Conservation (phyloP, 2,329 filamentous ascomycete species). For the Pleoardoris graminearum region DNA sequence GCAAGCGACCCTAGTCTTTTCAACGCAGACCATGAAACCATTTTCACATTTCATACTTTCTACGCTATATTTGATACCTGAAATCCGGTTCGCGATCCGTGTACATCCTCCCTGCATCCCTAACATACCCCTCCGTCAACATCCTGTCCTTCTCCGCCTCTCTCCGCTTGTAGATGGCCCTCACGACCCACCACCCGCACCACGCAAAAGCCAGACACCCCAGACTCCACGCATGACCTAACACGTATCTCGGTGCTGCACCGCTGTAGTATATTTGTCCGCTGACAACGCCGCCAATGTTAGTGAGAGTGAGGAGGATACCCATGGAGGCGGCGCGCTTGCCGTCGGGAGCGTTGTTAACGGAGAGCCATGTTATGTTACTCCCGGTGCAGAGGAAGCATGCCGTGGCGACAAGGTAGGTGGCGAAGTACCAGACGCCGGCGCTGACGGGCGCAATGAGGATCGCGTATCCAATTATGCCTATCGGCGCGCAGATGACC, state of each 20-base stretch:
- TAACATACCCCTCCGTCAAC: conserved; percentile 25
- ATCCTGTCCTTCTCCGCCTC: conserved; percentile 36
- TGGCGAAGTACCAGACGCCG: conserved; percentile 36
- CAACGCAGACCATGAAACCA: too few species aligned
- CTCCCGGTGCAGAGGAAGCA: conserved; percentile 41
- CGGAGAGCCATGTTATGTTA: conserved; percentile 41
- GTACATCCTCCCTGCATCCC: conserved; percentile 21
- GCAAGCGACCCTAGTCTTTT: too few species aligned
- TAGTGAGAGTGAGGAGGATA: conserved; percentile 38
- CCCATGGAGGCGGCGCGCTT: conserved; percentile 39
- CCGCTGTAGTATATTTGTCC: conserved; percentile 40
- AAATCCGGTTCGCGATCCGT: conserved; percentile 39
- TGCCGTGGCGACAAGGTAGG: conserved; percentile 39
- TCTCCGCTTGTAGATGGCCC: conserved; percentile 39
- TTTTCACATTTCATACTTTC: too few species aligned
- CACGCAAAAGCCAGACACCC: conserved; percentile 44
- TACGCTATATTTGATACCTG: conserved; percentile 29
- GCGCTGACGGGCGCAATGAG: conserved; percentile 32
- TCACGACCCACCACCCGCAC: conserved; percentile 45
- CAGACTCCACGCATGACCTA: conserved; percentile 45
- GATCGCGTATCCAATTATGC: conserved; percentile 38
- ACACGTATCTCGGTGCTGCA: conserved; percentile 29
- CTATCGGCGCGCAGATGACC: conserved; percentile 35
- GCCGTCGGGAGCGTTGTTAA: conserved; percentile 38
- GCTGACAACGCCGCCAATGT: conserved; percentile 38